Percentiles rank a stretch among this genome's conserved stretches.
phyloP scores from a whole-genome alignment of 495 filamentous ascomycete genomes.

The Xylaria castorea region DNA sequence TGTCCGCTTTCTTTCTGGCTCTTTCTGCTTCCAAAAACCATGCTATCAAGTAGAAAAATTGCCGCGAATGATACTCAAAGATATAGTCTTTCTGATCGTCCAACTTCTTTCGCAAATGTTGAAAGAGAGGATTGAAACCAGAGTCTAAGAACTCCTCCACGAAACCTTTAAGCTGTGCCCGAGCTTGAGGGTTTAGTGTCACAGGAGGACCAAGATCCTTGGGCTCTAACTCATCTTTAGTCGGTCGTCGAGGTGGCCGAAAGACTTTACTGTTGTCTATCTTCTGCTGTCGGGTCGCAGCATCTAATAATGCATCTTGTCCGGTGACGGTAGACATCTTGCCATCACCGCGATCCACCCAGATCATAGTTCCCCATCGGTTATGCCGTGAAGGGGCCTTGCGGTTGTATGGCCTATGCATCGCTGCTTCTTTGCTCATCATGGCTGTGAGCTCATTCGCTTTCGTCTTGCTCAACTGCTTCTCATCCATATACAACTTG shows the following conservation, averaged over 20 bases:
- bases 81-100: conserved; percentile 91
- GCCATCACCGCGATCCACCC: conserved; percentile 87
- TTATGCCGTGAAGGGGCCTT: conserved; percentile 89
- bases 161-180: conserved; percentile 75
- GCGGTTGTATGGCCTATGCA: conserved; percentile 77
- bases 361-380: conserved; percentile 95
- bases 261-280: conserved; percentile 94
- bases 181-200: conserved; percentile 69
- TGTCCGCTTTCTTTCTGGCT: conserved; percentile 66
- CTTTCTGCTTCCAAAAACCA: conserved; percentile 96
- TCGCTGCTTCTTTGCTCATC: conserved; percentile 78
- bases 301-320: conserved; percentile 78
- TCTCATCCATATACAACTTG: conserved; percentile 84
- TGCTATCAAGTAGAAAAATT: conserved; percentile 90
- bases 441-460: conserved; percentile 75
- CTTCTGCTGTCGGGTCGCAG: conserved; percentile 74
- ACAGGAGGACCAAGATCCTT: conserved; percentile 79
- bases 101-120: conserved; percentile 83
- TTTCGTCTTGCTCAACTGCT: conserved; percentile 67
- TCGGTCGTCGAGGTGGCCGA: conserved; percentile 73
- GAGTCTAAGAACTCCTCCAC: conserved; percentile 95
- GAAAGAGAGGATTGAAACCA: conserved; percentile 92
- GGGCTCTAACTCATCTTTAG: conserved; percentile 67
- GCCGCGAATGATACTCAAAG: conserved; percentile 70
- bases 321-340: conserved; percentile 86